A percentile compares a stretch with the other conserved stretches of the same genome.
phyloP scores from a whole-genome alignment of 1,139 yeast genomes.

The Saccharomyces pastorianus region DNA sequence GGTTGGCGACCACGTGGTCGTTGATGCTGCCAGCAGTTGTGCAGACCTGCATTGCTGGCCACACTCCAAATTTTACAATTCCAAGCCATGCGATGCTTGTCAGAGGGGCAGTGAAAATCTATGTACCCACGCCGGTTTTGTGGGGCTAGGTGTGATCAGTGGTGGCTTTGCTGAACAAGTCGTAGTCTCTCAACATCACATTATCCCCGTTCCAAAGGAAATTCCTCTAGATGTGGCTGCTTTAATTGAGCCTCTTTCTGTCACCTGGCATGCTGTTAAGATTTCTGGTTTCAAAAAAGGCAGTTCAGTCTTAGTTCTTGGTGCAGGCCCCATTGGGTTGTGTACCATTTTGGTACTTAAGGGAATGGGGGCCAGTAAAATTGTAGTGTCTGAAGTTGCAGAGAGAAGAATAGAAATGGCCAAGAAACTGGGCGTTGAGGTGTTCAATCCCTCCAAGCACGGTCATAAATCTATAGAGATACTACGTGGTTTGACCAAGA shows the following conservation, averaged over 20 bases:
- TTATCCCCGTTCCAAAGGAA: slow-evolving; percentile 39
- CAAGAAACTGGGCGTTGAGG: slow-evolving; percentile 37
- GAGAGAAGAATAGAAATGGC: slow-evolving; percentile 39
- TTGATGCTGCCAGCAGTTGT: slow-evolving; percentile 48
- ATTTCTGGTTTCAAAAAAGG: slow-evolving; percentile 36
- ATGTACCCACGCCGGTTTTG: slow-evolving; percentile 39
- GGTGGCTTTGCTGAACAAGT: slow-evolving; percentile 43
- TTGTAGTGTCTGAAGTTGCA: slow-evolving; percentile 49
- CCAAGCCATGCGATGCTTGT: slow-evolving; percentile 37
- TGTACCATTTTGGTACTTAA: slow-evolving; percentile 42
- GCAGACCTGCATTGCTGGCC: slow-evolving; percentile 30
- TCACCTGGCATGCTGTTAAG: slow-evolving; percentile 47
- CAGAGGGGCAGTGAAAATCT: slow-evolving; percentile 40
- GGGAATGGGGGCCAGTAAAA: slow-evolving; percentile 37
- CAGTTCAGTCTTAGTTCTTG: slow-evolving; percentile 40
- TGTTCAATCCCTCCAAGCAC: slow-evolving; percentile 41
- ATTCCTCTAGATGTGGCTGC: slow-evolving; percentile 44
- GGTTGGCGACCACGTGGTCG: slow-evolving; percentile 39
- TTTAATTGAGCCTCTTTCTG: slow-evolving; percentile 43
- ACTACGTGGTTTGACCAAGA: slow-evolving; percentile 33
- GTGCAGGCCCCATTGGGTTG: slow-evolving; percentile 47
- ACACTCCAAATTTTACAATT: slow-evolving; percentile 14
- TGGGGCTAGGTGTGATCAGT: slow-evolving; percentile 39
- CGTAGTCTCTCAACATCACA: slow-evolving; percentile 35
- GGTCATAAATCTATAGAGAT: slow-evolving; percentile 31